Percentiles rank a stretch among this genome's conserved stretches.
These are phyloP conservation scores for Symmetrospora coprosmae DNA, from an alignment of 768 basidiomycete genomes.

Conservation along the genomic window DNA sequence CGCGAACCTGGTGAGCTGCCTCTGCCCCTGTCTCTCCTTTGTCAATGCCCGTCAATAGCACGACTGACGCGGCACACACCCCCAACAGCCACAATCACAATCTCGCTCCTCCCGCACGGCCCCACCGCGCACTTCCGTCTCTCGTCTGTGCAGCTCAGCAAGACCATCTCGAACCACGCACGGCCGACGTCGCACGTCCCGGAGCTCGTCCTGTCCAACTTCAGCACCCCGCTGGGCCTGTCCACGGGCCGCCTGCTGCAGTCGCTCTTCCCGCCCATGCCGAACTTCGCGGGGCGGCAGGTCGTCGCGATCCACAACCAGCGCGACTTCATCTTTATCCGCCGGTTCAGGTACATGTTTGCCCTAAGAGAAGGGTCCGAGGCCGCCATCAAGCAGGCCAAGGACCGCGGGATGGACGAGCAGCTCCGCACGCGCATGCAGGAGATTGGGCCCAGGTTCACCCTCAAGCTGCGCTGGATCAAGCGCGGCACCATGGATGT, in stretches of 20 bases:
- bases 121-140: slow-evolving; percentile 94
- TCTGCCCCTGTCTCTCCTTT: too few species aligned
- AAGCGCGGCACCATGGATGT: slow-evolving; percentile 60
- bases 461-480: slow-evolving; percentile 77
- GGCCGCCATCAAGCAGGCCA: slow-evolving; percentile 21
- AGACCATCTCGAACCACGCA: slow-evolving; percentile 60
- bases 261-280: slow-evolving; percentile 83
- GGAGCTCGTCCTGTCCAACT: slow-evolving; percentile 86
- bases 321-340: slow-evolving; percentile 92
- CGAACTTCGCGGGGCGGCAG: slow-evolving; percentile 88
- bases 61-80: background rate
- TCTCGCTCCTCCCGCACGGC: slow-evolving; percentile 77
- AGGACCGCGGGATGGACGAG: slow-evolving; percentile 61
- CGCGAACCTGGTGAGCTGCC: slow-evolving; percentile 69
- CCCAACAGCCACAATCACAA: slow-evolving; percentile 82
- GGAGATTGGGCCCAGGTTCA: slow-evolving; percentile 95
- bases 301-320: slow-evolving; percentile 96
- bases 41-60: background rate
- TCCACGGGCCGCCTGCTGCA: slow-evolving; percentile 90
- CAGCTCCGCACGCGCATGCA: slow-evolving; percentile 83
- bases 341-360: slow-evolving; percentile 62
- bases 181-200: slow-evolving; percentile 82
- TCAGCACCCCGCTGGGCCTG: slow-evolving; percentile 84
- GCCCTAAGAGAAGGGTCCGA: slow-evolving; percentile 20
- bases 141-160: slow-evolving; percentile 47